Evolutionary conservation across 768 basidiomycete species (phyloP).

Genomic region (Suillus fuscotomentosus): DNA sequence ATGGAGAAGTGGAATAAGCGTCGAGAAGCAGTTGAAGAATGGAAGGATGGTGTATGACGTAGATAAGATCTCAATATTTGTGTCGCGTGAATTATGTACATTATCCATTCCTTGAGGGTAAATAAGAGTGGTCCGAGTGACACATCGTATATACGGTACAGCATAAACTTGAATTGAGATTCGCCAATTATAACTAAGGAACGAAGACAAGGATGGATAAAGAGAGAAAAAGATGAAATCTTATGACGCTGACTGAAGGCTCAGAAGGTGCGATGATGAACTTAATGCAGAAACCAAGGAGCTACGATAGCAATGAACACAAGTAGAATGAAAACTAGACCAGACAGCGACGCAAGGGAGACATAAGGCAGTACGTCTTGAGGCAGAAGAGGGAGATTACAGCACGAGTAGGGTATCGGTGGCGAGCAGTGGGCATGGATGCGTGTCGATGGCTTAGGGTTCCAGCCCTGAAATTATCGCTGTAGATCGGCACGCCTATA

Average conservation of each 20-base stretch:
- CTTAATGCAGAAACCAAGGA: slow-evolving; percentile 8
- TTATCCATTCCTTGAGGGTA: slow-evolving; percentile 27
- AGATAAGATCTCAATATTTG: not conserved
- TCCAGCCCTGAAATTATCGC: slow-evolving; percentile 29
- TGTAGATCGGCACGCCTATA: slow-evolving; percentile 38
- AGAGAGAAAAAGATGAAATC: not conserved
- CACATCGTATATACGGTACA: slow-evolving; percentile 26
- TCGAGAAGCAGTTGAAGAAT: not conserved
- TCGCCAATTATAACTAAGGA: slow-evolving; percentile 17
- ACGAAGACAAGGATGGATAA: not conserved
- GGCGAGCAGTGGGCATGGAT: slow-evolving; percentile 7
- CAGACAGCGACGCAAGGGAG: slow-evolving; percentile 4
- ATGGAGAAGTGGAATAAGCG: not conserved
- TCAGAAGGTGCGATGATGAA: slow-evolving; percentile 1
- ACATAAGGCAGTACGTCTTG: not conserved
- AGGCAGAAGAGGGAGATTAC: slow-evolving; percentile 17
- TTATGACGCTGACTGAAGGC: not conserved
- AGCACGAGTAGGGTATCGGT: slow-evolving; percentile 30
- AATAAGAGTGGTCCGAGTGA: slow-evolving; percentile 14
- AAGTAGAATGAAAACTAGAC: slow-evolving; percentile 1
- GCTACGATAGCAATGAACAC: slow-evolving; percentile 8
- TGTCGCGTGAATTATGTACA: slow-evolving; percentile 22
- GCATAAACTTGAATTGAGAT: slow-evolving; percentile 20
- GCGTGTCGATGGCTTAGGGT: slow-evolving; percentile 16
- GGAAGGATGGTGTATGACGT: not conserved